Evolutionary conservation across 192 early-diverging fungal genomes (phyloP).

Genomic region (Coemansia furcata): DNA sequence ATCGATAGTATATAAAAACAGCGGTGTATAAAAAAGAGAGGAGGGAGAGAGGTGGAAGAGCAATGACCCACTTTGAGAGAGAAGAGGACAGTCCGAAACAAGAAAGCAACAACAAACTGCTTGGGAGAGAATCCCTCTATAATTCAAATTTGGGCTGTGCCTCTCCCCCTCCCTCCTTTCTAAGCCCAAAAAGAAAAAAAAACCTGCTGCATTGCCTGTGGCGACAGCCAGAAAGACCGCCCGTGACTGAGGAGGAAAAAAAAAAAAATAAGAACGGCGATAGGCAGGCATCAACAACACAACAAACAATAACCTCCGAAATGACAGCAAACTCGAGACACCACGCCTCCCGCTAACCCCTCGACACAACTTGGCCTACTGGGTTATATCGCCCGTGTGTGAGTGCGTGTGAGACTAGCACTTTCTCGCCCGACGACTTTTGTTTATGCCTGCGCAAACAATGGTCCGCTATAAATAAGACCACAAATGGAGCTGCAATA

Average conservation of each 20-base stretch:
- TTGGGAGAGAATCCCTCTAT: constrained; percentile 1
- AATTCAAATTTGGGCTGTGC: background rate
- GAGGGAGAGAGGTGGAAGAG: constrained; percentile 11
- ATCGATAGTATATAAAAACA: constrained; percentile 44
- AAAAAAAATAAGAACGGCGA: background rate
- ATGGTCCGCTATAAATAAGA: constrained; percentile 2
- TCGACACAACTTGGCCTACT: background rate
- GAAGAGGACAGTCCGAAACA: background rate
- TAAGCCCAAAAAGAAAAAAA: constrained; percentile 3
- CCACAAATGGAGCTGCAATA: background rate
- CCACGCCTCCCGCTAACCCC: background rate
- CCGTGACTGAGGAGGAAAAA: background rate
- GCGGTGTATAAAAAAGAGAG: constrained; percentile 16
- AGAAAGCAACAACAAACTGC: constrained; percentile 12
- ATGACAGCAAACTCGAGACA: background rate
- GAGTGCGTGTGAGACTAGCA: background rate
- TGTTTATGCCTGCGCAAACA: background rate
- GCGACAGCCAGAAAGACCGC: constrained; percentile 1
- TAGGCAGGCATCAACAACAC: background rate
- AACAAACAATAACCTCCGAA: constrained; percentile 2
- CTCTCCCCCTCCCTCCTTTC: background rate
- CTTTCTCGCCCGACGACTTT: background rate
- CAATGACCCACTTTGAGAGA: background rate
- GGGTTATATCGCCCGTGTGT: background rate
- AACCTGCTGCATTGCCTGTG: background rate